Evolutionary conservation across 108 stramenopile species (phyloP).

Genomic region (Cyclotella choctawhatcheeana): DNA sequence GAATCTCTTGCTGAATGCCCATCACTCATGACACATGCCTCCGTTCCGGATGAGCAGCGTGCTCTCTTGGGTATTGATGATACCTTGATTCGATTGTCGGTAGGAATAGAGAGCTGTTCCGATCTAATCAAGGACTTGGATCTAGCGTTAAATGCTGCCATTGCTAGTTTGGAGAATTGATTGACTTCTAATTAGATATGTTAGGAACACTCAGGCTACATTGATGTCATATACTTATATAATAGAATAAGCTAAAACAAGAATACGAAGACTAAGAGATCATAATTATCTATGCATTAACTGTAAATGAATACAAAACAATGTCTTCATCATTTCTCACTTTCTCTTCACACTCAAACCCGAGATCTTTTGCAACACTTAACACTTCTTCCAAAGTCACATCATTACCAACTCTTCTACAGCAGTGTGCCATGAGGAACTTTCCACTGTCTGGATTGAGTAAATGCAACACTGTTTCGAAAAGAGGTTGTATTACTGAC

Average conservation of each 20-base stretch:
- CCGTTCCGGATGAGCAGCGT: slow-evolving; percentile 71
- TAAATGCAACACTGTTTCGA: slow-evolving; percentile 21
- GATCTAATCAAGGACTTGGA: slow-evolving; percentile 71
- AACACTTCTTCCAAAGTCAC: slow-evolving; percentile 28
- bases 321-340: slow-evolving; percentile 16
- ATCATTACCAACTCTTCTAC: slow-evolving; percentile 32
- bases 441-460: slow-evolving; percentile 14
- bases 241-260: too few species aligned
- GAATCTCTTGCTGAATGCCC: slow-evolving; percentile 80
- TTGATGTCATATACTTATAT: too few species aligned
- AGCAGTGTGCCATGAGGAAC: slow-evolving; percentile 42
- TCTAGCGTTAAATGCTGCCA: slow-evolving; percentile 43
- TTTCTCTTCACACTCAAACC: slow-evolving; percentile 9
- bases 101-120: slow-evolving; percentile 65
- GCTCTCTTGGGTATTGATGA: slow-evolving; percentile 67
- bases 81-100: slow-evolving; percentile 65
- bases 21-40: slow-evolving; percentile 79
- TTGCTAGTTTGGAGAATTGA: slow-evolving; percentile 21
- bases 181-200: neutral
- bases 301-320: slow-evolving; percentile 2
- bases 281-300: too few species aligned
- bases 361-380: slow-evolving; percentile 10
- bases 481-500: slow-evolving; percentile 27
- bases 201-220: too few species aligned
- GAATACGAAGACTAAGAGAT: too few species aligned